Evolutionary conservation across 2,329 filamentous ascomycete genomes (phyloP).

Genomic region (Ophiostoma triangulosporum): DNA sequence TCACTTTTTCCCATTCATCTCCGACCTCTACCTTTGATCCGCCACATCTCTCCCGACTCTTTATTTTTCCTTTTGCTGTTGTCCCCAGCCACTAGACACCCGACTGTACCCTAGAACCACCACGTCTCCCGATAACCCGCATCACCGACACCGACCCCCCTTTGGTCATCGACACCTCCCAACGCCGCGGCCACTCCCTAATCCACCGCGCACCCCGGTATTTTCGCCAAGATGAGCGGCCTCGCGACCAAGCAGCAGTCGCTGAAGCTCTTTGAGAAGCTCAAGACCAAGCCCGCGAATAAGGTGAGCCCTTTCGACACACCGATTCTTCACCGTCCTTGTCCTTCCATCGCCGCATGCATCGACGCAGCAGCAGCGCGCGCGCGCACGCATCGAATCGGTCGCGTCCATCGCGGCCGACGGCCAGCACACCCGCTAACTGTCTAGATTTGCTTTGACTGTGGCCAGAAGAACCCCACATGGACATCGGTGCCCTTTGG

Average conservation of each 20-base stretch:
- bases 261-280: conserved; percentile 93
- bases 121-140: background rate
- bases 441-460: conserved; percentile 87
- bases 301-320: conserved; percentile 45
- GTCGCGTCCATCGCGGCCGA: background rate
- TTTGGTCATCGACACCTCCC: background rate
- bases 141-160: background rate
- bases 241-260: conserved; percentile 87
- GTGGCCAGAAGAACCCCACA: conserved; percentile 90
- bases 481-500: conserved; percentile 94
- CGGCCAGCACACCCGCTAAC: background rate
- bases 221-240: conserved; percentile 42
- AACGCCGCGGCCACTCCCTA: background rate
- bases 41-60: background rate
- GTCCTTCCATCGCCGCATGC: background rate
- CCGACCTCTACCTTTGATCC: background rate
- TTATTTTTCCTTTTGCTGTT: too few species aligned
- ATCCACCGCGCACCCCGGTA: background rate
- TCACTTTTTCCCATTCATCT: conserved; percentile 4
- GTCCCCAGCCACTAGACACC: background rate
- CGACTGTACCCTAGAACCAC: background rate
- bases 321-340: background rate
- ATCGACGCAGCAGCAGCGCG: background rate
- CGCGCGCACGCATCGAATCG: too few species aligned
- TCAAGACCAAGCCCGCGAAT: conserved; percentile 89